phyloP scores from a whole-genome alignment of 257 asterid species.

The Nicotiana knightiana region DNA sequence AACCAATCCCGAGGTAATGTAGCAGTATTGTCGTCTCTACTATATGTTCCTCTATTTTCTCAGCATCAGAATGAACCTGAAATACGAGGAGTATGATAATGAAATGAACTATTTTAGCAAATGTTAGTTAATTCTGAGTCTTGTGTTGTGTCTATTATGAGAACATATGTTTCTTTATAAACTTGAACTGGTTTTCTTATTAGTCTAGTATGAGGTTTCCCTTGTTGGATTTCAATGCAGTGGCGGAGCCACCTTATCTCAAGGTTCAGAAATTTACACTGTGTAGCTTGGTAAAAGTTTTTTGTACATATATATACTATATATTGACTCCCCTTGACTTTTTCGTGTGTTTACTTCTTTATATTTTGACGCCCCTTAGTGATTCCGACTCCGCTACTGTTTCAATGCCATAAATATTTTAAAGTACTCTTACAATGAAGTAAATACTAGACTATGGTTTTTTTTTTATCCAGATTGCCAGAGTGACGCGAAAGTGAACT shows the following conservation, averaged over 20 bases:
- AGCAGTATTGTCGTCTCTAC: conserved; percentile 23
- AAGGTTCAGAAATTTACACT: too few species aligned
- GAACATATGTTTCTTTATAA: not conserved
- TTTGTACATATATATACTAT: too few species aligned
- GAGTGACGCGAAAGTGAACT: not conserved
- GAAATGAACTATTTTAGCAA: not conserved
- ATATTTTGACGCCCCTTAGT: too few species aligned
- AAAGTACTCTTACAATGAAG: not conserved
- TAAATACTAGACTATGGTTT: not conserved
- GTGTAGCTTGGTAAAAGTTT: too few species aligned
- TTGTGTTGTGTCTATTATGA: not conserved
- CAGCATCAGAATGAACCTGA: conserved; percentile 35
- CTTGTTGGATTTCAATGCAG: not conserved
- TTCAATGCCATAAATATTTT: not conserved
- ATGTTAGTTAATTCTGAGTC: not conserved
- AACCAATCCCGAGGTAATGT: conserved; percentile 48
- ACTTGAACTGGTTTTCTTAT: not conserved
- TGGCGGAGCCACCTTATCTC: too few species aligned
- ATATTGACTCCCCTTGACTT: too few species aligned
- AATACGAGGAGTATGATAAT: not conserved
- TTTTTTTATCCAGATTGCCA: not conserved
- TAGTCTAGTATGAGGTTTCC: not conserved
- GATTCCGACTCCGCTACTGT: too few species aligned
- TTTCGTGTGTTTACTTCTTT: too few species aligned
- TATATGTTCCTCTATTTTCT: conserved; percentile 38